phyloP scores from a whole-genome alignment of 768 basidiomycete species.

The Phlebiopsis flavidoalba region DNA sequence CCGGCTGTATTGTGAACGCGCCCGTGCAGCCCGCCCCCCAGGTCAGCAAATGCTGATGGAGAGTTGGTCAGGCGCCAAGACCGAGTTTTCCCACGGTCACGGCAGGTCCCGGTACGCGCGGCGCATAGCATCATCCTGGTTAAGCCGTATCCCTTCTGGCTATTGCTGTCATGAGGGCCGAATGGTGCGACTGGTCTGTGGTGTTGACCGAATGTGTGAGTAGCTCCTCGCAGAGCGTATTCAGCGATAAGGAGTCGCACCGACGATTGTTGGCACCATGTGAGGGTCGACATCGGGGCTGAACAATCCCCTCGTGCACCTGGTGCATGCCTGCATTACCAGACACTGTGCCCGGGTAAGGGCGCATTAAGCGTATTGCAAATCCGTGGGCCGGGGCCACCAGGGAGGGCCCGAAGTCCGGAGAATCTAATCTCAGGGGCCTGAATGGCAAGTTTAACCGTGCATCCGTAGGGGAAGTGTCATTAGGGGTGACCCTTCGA shows the following conservation, averaged over 20 bases:
- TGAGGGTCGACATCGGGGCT: not conserved
- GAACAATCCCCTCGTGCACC: not conserved
- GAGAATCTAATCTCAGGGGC: too few species aligned
- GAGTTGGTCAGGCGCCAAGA: constrained; percentile 14
- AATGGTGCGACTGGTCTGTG: too few species aligned
- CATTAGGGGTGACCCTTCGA: constrained; percentile 4
- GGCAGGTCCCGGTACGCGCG: constrained; percentile 13
- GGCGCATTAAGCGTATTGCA: not conserved
- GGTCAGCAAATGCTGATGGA: constrained; percentile 14
- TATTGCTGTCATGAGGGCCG: constrained; percentile 19
- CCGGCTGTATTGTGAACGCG: constrained; percentile 13
- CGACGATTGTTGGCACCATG: constrained; percentile 10
- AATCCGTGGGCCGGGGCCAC: not conserved
- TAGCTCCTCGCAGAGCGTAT: constrained; percentile 17
- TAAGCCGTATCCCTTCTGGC: constrained; percentile 15
- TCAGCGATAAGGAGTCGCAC: constrained; percentile 19
- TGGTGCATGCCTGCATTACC: not conserved
- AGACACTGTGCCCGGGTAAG: not conserved
- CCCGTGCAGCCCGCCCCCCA: constrained; percentile 7
- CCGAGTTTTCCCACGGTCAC: constrained; percentile 19
- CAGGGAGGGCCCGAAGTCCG: not conserved
- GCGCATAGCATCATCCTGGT: constrained; percentile 17
- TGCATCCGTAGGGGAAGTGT: not conserved
- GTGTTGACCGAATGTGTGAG: too few species aligned
- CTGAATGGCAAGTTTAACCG: not conserved